Base-by-base conservation (phyloP, 352 stramenopile species). In the Globisporangium spiculum region DNA sequence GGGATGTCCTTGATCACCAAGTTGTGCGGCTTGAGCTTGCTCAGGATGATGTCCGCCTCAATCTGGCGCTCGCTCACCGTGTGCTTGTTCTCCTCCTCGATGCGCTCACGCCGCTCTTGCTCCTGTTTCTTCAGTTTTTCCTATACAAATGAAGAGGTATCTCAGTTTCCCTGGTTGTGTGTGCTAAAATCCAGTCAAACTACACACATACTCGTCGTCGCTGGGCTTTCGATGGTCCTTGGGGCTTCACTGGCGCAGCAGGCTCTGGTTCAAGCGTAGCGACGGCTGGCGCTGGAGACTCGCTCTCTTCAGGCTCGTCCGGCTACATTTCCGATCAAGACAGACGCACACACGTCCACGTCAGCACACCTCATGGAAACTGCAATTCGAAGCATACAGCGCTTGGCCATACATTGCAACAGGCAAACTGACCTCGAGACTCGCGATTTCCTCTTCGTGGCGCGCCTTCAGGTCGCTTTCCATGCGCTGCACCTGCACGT, bases 1-100 rank as follows among this genome's bases (percentile, higher is more conserved):
- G 89, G 83, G 20, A 99, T 97, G 67, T 99, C 96, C 53, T 92
- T 84, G 69, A 99, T 95, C 50, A 69, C 69, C 36, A 96, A 75
- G 2, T 76, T 76, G 34, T 81, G 67, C 53, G 72, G 76, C 32
- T 73, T 52, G 34, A 96, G 76, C 74, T 93, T 88, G 7, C 66
- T 60, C 36, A 77, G 27, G 58, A 96, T 94, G 53, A 85, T 73
- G 27, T 97, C 88, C 4, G 79, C 75, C 69, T 97, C 89, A 32
- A 95, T 80, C 74, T 97, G 81, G 9, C 90, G 83, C 66, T 90
- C 76, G 65, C 83, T 94, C 50, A 95, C 87, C 10, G 76, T 90
- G 68, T 92, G 75, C 66, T 89, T 89, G 64, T 90, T 94, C 44
- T 78, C 84, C 53, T 95, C 79, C 61, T 91, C 84, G 55, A 94